Conservation (phyloP, 164 flowering plant genomes). For the Tetrastigma voinierianum region DNA sequence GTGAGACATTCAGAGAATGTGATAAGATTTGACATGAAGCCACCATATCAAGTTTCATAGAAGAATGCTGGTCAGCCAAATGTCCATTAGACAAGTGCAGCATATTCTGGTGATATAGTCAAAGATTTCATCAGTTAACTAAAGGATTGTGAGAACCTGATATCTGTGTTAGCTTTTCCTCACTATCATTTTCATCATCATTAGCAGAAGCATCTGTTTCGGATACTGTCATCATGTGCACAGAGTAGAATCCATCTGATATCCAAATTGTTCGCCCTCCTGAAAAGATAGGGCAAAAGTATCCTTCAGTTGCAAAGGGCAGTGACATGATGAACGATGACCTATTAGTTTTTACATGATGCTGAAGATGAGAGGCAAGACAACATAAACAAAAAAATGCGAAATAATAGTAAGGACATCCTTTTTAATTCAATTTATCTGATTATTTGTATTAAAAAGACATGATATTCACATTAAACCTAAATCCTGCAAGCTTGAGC, state of each 20-base stretch:
- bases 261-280: constrained; percentile 70
- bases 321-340: not conserved
- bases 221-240: constrained; percentile 47
- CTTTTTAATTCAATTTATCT: not conserved
- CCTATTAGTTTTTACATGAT: not conserved
- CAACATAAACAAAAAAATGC: not conserved
- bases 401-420: not conserved
- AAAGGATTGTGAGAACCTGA: constrained; percentile 49
- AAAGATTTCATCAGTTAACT: not conserved
- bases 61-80: too few species aligned
- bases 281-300: constrained; percentile 27
- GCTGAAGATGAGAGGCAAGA: not conserved
- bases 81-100: not conserved
- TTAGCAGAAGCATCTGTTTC: constrained; percentile 36
- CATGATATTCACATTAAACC: too few species aligned
- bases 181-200: constrained; percentile 31
- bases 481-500: too few species aligned
- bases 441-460: too few species aligned
- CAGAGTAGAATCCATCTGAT: constrained; percentile 68
- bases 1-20: too few species aligned
- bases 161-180: constrained; percentile 40
- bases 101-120: not conserved
- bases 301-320: not conserved
- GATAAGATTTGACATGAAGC: too few species aligned
- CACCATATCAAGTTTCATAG: too few species aligned